phyloP scores from a whole-genome alignment of 495 filamentous ascomycete species.

The Penicillium salamii region DNA sequence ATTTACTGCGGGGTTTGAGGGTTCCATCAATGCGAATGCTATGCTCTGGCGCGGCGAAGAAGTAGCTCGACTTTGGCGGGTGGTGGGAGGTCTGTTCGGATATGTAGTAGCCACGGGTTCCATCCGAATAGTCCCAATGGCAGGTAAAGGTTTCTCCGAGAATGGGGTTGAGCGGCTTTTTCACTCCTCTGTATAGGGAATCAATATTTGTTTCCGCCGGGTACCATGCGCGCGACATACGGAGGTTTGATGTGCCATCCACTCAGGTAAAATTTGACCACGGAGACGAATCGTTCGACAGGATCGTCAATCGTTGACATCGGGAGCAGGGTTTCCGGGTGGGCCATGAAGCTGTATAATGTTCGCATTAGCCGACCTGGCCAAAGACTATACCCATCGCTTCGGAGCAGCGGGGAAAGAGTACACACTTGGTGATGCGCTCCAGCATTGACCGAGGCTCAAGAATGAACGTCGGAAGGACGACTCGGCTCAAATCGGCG shows the following conservation, averaged over 20 bases:
- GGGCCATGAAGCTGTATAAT: conserved; percentile 88
- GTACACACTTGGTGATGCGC: conserved; percentile 88
- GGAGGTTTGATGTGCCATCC: conserved; percentile 99
- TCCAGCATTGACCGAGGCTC: conserved; percentile 98
- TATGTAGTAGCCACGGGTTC: conserved; percentile 89
- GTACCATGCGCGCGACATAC: conserved; percentile 52
- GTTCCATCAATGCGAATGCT: conserved; percentile 94
- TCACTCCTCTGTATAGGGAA: conserved; percentile 71
- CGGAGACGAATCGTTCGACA: conserved; percentile 82
- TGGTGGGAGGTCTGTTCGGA: conserved; percentile 96
- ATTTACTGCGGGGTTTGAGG: conserved; percentile 93
- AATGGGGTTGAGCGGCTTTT: conserved; percentile 97
- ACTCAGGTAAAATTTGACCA: conserved; percentile 96
- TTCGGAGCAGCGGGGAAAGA: background rate
- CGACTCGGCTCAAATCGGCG: conserved; percentile 91
- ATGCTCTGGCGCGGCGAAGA: conserved; percentile 96
- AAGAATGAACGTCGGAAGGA: conserved; percentile 95
- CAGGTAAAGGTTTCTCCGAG: conserved; percentile 93
- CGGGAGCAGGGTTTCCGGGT: conserved; percentile 90
- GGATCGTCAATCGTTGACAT: conserved; percentile 89
- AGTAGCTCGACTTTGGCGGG: conserved; percentile 97
- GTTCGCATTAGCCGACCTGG: background rate
- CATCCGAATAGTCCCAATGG: conserved; percentile 90
- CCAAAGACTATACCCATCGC: background rate
- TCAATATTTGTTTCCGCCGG: conserved; percentile 5